Base-by-base conservation (phyloP, 2,329 filamentous ascomycete genomes). In the Volutella citrinella region DNA sequence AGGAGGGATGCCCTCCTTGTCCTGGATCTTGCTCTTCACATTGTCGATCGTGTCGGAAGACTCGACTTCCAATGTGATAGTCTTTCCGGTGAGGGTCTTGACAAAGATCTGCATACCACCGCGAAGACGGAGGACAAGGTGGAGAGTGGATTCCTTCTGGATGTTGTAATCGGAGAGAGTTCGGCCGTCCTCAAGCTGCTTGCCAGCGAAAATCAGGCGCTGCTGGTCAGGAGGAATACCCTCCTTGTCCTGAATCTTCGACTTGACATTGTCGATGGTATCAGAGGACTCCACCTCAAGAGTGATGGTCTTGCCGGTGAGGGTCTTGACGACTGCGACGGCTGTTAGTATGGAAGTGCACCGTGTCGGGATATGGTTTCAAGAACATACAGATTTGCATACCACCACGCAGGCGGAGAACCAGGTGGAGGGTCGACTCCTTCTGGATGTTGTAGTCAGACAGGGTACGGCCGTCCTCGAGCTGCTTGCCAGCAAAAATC, bases 161-260 rank as follows among this genome's bases (percentile, higher is more conserved):
- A 95, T 95, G 70, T 95, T 95, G 78, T 95, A 95, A 63, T 95
- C 89, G 42, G 78, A 83, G 0, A 95, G 74, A 18, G 89, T 95
- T 34, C 90, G 87, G 44, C 90, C 90, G 51, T 96, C 90, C 64
- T 96, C 90, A 10, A 95, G 79, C 63, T 96, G 90, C 77, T 96
- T 96, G 37, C 90, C 90, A 30, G 90, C 89, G 52, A 96, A 96
- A 60, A 95, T 96, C 48, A 96, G 66, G 53, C 89, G 90, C 72
- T 96, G 90, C 65, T 96, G 90, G 59, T 95, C 90, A 8, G 90
- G 90, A 25, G 90, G 90, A 33, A 96, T 96, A 17, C 90, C 90
- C 67, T 96, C 90, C 79, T 96, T 96, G 59, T 96, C 90, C 66
- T 96, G 90, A 26, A 96, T 96, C 78, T 96, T 96, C 31, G 77